phyloP scores from a whole-genome alignment of 2,329 filamentous ascomycete species.

The Neofusicoccum sp. region DNA sequence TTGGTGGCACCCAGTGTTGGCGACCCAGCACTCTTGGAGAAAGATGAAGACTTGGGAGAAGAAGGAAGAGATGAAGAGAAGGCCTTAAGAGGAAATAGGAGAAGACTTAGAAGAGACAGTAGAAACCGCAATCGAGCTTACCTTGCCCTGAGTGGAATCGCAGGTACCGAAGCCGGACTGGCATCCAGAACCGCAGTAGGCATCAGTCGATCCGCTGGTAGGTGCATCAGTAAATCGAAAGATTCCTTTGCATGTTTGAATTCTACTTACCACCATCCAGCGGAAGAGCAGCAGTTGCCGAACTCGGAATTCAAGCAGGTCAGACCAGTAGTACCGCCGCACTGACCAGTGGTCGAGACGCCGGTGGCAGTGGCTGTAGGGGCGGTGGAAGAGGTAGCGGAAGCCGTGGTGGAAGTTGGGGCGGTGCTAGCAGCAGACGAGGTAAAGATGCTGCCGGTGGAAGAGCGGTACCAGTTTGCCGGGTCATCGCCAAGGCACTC shows the following conservation, averaged over 20 bases:
- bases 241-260: not conserved
- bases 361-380: conserved; percentile 21
- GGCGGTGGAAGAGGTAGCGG: conserved; percentile 22
- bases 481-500: conserved; percentile 50
- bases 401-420: conserved; percentile 34
- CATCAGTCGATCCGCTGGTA: conserved; percentile 20
- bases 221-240: not conserved
- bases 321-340: conserved; percentile 22
- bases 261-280: conserved; percentile 19
- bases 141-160: conserved; percentile 19
- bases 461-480: conserved; percentile 52
- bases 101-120: conserved; percentile 21
- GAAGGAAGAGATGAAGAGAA: not conserved
- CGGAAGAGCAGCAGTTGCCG: conserved; percentile 32
- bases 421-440: conserved; percentile 36
- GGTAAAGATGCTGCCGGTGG: conserved; percentile 17
- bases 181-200: conserved; percentile 34
- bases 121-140: conserved; percentile 18
- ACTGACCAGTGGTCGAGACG: conserved; percentile 31
- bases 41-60: not conserved
- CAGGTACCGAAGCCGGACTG: conserved; percentile 31
- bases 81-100: not conserved
- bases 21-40: conserved; percentile 8
- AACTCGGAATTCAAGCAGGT: conserved; percentile 21
- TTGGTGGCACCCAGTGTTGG: conserved; percentile 22